Percentiles rank a stretch among this genome's conserved stretches.
Evolutionary conservation across 176 grass and related monocot species (phyloP).

Genomic region (Aegilops umbellulata): DNA sequence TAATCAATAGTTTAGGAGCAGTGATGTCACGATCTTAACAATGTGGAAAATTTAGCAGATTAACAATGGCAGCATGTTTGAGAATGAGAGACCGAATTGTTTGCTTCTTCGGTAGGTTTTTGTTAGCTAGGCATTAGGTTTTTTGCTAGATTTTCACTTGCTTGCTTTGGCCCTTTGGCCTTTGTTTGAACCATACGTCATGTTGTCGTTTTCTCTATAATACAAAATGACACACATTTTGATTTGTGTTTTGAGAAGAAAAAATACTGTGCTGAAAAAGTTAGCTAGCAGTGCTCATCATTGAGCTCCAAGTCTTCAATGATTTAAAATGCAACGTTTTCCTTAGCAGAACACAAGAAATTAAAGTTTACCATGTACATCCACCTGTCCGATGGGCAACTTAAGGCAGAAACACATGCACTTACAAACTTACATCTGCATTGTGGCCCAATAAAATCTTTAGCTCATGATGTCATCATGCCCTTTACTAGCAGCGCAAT

Average conservation of each 20-base stretch:
- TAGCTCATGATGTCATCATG: background rate
- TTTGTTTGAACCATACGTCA: background rate
- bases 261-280: background rate
- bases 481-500: background rate
- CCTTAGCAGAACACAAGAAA: background rate
- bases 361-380: background rate
- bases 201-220: background rate
- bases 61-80: too few species aligned
- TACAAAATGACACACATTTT: background rate
- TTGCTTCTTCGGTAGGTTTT: background rate
- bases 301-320: background rate
- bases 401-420: background rate
- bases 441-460: slow-evolving; percentile 19
- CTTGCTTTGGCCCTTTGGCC: background rate
- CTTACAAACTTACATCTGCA: slow-evolving; percentile 13
- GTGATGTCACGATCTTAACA: too few species aligned
- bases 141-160: background rate
- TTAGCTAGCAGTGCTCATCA: background rate
- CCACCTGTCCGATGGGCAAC: background rate
- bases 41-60: too few species aligned
- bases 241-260: too few species aligned
- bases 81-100: too few species aligned
- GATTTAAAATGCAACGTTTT: background rate
- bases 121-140: background rate
- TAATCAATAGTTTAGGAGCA: background rate